Evolutionary conservation across 2,329 filamentous ascomycete species (phyloP).

Genomic region (Aspergillus persii): DNA sequence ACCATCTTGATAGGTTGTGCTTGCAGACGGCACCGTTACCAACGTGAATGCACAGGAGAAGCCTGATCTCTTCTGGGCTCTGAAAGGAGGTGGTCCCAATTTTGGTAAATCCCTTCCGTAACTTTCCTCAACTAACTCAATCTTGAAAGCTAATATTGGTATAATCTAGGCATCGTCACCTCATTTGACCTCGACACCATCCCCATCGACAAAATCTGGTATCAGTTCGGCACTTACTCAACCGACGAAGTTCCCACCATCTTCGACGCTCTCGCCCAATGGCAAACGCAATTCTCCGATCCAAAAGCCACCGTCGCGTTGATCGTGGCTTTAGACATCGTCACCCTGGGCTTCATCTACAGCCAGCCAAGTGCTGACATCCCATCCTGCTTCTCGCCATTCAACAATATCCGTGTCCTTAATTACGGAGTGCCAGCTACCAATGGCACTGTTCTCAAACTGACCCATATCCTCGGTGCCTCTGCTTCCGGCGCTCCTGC

Average conservation of each 20-base stretch:
- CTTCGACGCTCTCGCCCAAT: background rate
- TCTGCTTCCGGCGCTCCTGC: background rate
- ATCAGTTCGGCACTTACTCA: background rate
- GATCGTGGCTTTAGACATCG: background rate
- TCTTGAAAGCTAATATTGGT: no score
- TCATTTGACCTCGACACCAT: conserved; percentile 1
- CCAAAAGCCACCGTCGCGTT: background rate
- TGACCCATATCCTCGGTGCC: background rate
- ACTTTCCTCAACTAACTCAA: no score
- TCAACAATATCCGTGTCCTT: background rate
- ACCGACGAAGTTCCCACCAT: background rate
- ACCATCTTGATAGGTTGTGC: conserved; percentile 11
- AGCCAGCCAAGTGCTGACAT: background rate
- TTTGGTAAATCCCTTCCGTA: conserved; percentile 19
- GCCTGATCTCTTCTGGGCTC: conserved; percentile 30
- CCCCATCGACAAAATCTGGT: background rate
- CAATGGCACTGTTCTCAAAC: background rate
- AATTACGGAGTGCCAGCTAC: background rate
- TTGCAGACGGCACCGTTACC: conserved; percentile 15
- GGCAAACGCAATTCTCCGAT: background rate
- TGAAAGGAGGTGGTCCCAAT: conserved; percentile 30
- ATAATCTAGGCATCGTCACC: conserved; percentile 14
- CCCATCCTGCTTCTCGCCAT: background rate
- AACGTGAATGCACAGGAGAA: conserved; percentile 17
- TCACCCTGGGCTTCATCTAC: background rate